Conservation (phyloP, 2,329 filamentous ascomycete species). For the Colletotrichum liaoningense region DNA sequence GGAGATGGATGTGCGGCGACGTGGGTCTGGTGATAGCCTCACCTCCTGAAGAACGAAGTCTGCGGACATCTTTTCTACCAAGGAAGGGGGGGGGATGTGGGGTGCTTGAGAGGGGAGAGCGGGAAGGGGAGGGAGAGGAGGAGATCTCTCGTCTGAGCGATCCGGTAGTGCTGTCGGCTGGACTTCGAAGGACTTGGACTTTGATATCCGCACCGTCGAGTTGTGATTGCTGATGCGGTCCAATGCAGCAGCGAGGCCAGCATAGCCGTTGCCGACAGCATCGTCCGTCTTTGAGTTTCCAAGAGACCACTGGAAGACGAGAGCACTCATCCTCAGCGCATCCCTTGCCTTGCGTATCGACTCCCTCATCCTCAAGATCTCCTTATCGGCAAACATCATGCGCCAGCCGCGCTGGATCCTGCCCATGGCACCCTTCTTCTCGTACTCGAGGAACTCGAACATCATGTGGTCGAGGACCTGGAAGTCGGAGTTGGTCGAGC, state of each 20-base stretch:
- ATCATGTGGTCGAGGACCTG: conserved; percentile 73
- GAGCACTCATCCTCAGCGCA: conserved; percentile 71
- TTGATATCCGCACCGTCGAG: conserved; percentile 41
- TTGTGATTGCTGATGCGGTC: conserved; percentile 57
- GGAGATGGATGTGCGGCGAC: conserved; percentile 41
- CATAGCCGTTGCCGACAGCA: conserved; percentile 74
- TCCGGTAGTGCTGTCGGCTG: conserved; percentile 10
- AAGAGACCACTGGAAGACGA: conserved; percentile 74
- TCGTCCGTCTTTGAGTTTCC: conserved; percentile 69
- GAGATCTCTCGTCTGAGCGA: background rate
- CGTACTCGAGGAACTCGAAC: conserved; percentile 69
- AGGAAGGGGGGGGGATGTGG: conserved; percentile 33
- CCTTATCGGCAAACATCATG: conserved; percentile 71
- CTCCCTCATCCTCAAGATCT: conserved; percentile 69
- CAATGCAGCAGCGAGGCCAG: conserved; percentile 73
- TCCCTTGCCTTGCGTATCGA: conserved; percentile 70
- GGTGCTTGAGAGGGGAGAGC: conserved; percentile 36
- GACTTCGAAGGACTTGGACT: conserved; percentile 43
- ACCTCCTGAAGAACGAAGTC: conserved; percentile 34
- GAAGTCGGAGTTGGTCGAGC: conserved; percentile 70
- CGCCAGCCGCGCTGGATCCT: conserved; percentile 71
- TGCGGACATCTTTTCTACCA: conserved; percentile 36
- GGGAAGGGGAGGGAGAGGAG: conserved; percentile 21
- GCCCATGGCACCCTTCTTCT: conserved; percentile 70
- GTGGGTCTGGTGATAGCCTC: conserved; percentile 33